Evolutionary conservation across 2,329 filamentous ascomycete genomes (phyloP).

Genomic region (Bipolaris gigantea): DNA sequence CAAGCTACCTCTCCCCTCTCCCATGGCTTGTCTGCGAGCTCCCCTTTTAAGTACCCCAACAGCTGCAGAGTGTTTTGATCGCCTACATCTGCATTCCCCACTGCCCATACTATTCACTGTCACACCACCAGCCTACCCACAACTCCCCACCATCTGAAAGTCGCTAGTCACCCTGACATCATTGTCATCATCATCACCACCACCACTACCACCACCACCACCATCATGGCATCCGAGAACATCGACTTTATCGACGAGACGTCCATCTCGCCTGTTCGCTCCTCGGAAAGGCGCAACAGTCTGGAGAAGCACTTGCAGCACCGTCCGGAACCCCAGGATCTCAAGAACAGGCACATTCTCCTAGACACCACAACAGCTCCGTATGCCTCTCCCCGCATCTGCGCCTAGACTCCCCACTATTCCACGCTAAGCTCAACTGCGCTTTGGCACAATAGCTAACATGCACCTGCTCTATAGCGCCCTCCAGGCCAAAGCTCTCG

Average conservation of each 20-base stretch:
- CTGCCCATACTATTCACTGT: neutral
- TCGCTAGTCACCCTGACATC: constrained; percentile 11
- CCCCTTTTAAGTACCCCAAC: constrained; percentile 15
- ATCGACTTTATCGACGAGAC: constrained; percentile 41
- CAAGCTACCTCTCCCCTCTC: constrained; percentile 14
- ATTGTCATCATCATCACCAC: constrained; percentile 1
- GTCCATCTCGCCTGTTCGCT: constrained; percentile 47
- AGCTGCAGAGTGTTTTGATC: constrained; percentile 2
- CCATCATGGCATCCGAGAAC: constrained; percentile 33
- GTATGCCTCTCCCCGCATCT: constrained; percentile 46
- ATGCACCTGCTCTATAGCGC: constrained; percentile 47
- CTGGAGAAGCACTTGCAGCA: constrained; percentile 54
- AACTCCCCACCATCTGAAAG: neutral
- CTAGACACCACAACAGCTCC: constrained; percentile 69
- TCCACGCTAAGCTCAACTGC: too few species aligned
- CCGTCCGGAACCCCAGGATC: constrained; percentile 58
- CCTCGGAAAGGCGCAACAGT: constrained; percentile 63
- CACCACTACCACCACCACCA: neutral
- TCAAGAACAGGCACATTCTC: constrained; percentile 70
- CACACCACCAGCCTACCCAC: neutral
- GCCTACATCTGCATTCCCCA: constrained; percentile 2
- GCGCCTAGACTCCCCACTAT: too few species aligned
- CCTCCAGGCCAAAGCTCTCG: constrained; percentile 63
- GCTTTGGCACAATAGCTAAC: neutral
- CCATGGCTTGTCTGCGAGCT: constrained; percentile 12